phyloP scores from a whole-genome alignment of 129 eudicot genomes.

The Smallanthus sonchifolius region DNA sequence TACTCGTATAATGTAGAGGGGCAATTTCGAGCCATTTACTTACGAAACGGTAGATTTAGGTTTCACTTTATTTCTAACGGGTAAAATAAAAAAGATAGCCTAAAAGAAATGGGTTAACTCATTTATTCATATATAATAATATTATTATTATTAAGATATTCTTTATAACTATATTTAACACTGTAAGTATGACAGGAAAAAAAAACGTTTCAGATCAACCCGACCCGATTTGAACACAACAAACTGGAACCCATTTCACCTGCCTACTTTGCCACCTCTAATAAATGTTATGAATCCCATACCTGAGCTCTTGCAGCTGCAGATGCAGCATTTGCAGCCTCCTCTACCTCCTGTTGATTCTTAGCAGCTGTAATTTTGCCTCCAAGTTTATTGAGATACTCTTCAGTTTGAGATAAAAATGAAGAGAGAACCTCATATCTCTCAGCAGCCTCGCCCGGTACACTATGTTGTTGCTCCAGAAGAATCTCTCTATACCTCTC shows the following conservation, averaged over 20 bases:
- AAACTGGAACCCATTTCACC: not conserved
- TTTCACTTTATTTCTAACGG: not conserved
- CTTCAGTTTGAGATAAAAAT: constrained; percentile 90
- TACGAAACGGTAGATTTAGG: not conserved
- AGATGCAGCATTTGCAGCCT: constrained; percentile 87
- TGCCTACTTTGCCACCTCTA: not conserved
- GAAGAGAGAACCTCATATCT: constrained; percentile 92
- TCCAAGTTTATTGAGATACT: constrained; percentile 88
- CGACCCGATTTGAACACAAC: not conserved
- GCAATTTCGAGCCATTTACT: not conserved
- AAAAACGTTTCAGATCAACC: not conserved
- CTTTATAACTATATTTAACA: not conserved
- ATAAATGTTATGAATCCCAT: not conserved
- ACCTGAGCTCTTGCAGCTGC: constrained; percentile 92
- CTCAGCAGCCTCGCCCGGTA: constrained; percentile 95
- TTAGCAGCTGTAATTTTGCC: constrained; percentile 90
- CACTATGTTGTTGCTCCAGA: constrained; percentile 82
- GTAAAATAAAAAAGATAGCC: not conserved
- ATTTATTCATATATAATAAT: not conserved
- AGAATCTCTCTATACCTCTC: constrained; percentile 95
- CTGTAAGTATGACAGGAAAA: not conserved
- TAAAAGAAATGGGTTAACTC: not conserved
- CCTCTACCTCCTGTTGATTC: constrained; percentile 93
- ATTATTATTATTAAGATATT: not conserved
- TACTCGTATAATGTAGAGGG: not conserved